These are phyloP conservation scores for Paramecium pentaurelia DNA, from an alignment of 73 alveolate genomes.

Conservation along the genomic window DNA sequence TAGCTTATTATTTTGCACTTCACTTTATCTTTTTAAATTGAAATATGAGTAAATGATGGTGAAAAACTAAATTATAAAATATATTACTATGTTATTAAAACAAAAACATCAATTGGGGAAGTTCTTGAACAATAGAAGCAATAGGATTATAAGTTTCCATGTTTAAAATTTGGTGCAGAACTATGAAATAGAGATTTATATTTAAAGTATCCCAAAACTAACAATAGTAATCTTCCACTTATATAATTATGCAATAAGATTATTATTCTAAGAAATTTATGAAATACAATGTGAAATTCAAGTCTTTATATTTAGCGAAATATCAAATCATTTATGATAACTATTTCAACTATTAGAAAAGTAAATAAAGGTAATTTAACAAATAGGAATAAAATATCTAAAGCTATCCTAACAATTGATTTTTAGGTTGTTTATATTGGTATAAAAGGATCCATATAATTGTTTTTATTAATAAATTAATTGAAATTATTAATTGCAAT, in stretches of 20 bases:
- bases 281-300: neutral
- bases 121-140: neutral
- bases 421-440: neutral
- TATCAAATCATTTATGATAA: neutral
- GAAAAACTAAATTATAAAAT: neutral
- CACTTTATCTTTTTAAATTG: neutral
- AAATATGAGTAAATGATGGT: slow-evolving; percentile 12
- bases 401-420: neutral
- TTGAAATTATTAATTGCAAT: neutral
- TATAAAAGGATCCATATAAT: neutral
- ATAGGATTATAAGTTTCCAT: neutral
- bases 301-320: neutral
- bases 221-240: slow-evolving; percentile 23
- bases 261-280: neutral
- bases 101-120: slow-evolving; percentile 7
- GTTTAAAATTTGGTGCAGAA: neutral
- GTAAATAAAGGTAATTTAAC: neutral
- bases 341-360: neutral
- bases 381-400: neutral
- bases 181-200: neutral
- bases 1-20: neutral
- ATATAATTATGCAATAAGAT: neutral
- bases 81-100: neutral
- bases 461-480: neutral
- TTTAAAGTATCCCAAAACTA: slow-evolving; percentile 4